Evolutionary conservation across 108 stramenopile species (phyloP).

Genomic region (Cyclotella distinguenda): DNA sequence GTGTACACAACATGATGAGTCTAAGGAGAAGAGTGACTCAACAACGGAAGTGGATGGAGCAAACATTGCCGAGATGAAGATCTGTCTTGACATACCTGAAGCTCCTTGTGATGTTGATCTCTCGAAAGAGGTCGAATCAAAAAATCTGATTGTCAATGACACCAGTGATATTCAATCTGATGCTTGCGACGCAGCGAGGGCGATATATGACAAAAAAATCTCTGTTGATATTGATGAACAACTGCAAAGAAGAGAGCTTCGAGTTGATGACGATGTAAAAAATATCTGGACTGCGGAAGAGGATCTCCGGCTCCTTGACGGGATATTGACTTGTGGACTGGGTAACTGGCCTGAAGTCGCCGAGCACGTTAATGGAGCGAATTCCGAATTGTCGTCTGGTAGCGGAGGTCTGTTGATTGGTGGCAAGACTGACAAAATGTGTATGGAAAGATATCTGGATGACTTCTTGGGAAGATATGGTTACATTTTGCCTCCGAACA

Average conservation of each 20-base stretch:
- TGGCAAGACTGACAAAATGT: slow-evolving; percentile 80
- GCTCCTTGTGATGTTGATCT: too few relatives aligned
- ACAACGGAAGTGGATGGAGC: too few relatives aligned
- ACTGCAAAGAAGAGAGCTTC: slow-evolving; percentile 10
- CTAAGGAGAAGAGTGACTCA: too few relatives aligned
- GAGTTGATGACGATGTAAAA: slow-evolving; percentile 58
- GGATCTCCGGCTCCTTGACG: slow-evolving; percentile 84
- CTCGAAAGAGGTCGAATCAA: too few relatives aligned
- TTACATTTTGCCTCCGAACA: slow-evolving; percentile 81
- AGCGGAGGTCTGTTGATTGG: slow-evolving; percentile 1
- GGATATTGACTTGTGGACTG: slow-evolving; percentile 72
- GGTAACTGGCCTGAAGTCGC: slow-evolving; percentile 90
- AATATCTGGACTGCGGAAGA: slow-evolving; percentile 84
- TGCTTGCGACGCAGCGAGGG: too few relatives aligned
- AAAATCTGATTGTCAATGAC: too few relatives aligned
- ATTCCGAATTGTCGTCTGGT: slow-evolving; percentile 25
- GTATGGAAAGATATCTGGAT: slow-evolving; percentile 91
- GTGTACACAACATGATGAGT: too few relatives aligned
- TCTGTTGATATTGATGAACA: not conserved
- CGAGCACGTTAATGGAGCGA: slow-evolving; percentile 69
- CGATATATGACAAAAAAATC: not conserved
- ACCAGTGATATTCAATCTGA: too few relatives aligned
- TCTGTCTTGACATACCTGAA: too few relatives aligned
- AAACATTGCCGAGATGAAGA: too few relatives aligned
- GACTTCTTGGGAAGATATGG: slow-evolving; percentile 89